These are phyloP conservation scores for Penicillium coffeae DNA, from an alignment of 495 filamentous ascomycete species.

Conservation along the genomic window DNA sequence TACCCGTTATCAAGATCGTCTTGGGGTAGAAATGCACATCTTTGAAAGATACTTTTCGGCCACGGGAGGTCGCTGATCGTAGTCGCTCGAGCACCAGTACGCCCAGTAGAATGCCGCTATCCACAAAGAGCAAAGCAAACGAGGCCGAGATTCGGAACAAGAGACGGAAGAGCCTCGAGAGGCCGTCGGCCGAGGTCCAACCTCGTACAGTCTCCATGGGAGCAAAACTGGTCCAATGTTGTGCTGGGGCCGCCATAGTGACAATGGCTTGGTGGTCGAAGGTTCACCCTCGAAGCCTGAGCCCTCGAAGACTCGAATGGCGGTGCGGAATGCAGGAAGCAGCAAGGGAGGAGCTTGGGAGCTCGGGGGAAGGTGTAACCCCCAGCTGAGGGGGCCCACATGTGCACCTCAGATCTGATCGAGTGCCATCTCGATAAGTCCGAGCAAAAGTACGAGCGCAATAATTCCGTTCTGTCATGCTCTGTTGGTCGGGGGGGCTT, in stretches of 20 bases:
- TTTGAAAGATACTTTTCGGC: constrained; percentile 22
- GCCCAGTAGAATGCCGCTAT: constrained; percentile 45
- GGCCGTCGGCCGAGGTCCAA: constrained; percentile 1
- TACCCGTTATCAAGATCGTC: constrained; percentile 68
- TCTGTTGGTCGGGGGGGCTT: not conserved
- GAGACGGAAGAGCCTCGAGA: constrained; percentile 20
- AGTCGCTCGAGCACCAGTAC: constrained; percentile 22
- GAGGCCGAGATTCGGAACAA: constrained; percentile 29
- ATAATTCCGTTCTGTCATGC: not conserved
- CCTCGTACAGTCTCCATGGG: constrained; percentile 9
- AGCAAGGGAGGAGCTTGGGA: not conserved
- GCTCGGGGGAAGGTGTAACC: not conserved
- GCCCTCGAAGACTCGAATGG: not conserved
- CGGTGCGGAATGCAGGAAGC: not conserved
- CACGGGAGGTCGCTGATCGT: constrained; percentile 11
- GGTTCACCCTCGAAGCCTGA: not conserved
- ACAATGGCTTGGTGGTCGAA: too few species aligned
- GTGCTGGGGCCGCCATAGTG: not conserved
- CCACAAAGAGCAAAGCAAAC: constrained; percentile 50
- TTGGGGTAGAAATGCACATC: constrained; percentile 47
- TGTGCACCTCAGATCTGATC: not conserved
- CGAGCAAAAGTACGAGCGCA: not conserved
- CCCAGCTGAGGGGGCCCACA: constrained; percentile 3
- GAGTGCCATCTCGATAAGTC: not conserved
- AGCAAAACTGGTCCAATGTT: not conserved